Base-by-base conservation (phyloP, 352 stramenopile genomes). In the Phytophthora pisi region DNA sequence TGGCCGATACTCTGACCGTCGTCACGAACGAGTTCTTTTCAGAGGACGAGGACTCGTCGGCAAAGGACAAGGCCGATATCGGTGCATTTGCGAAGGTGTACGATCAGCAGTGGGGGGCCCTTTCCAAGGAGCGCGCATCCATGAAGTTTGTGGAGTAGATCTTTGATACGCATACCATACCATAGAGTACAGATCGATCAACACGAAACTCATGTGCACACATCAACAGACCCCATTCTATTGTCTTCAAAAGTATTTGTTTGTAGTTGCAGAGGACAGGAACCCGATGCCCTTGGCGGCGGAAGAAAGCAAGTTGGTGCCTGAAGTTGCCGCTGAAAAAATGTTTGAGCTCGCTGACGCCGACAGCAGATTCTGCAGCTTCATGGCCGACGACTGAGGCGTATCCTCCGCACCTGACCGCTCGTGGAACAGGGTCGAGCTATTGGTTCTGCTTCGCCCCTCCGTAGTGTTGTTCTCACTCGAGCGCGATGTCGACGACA, bases 241-340 rank as follows among this genome's bases (percentile, higher is more conserved):
- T 66, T 62, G 16, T 23, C 20, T 23, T 88, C 67, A 93, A 75
- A 93, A 91, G 67, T 93, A 91, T 51, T 73, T 89, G 57, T 70
- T 78, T 18, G 43, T 77, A 26, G 75, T 94, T 26, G 86, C 88
- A 34, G 86, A 93, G 30, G 88, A 94, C 31, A 94, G 56, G 45
- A 90, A 92, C 34, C 83, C 90, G 64, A 96, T 93, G 36, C 88
- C 85, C 59, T 96, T 96, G 38, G 86, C 88, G 16, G 84, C 84
- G 8, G 83, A 90, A 24, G 78, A 85, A 31, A 90, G 66, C 64
- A 90, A 45, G 28, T 81, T 90, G 16, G 79, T 86, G n/a, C 81
- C 81, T 34, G 79, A 84, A 15, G 78, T 74, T 26, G 84, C 84
- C 8, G 86, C 79, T 13, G 81, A 89, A 4, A 92, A 78, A 38